Percentiles rank a stretch among this genome's conserved stretches.
phyloP scores from a whole-genome alignment of 2,329 filamentous ascomycete species.

The Rutstroemia sp. region DNA sequence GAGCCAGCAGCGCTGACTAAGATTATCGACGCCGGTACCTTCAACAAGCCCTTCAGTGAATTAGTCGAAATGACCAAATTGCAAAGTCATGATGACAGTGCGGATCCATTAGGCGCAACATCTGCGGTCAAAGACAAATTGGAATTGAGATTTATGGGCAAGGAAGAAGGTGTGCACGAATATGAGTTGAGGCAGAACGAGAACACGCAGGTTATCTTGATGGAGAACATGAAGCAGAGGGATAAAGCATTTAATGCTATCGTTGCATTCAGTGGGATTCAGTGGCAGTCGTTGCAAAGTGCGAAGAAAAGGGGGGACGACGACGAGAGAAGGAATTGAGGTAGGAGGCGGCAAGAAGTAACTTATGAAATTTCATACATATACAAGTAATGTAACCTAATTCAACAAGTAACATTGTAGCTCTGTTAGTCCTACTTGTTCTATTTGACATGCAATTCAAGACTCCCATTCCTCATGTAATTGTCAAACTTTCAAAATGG shows the following conservation, averaged over 20 bases:
- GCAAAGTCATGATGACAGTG: conserved; percentile 8
- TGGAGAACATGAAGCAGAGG: conserved; percentile 27
- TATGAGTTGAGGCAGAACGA: conserved; percentile 10
- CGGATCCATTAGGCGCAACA: conserved; percentile 12
- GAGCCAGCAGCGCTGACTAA: not conserved
- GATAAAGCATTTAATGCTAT: conserved; percentile 33
- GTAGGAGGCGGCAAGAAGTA: too few species aligned
- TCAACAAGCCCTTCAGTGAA: conserved; percentile 9
- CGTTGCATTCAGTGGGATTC: conserved; percentile 30
- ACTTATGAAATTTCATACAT: too few species aligned
- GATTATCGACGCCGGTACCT: conserved; percentile 1
- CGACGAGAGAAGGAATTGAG: too few species aligned
- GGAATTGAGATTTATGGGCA: conserved; percentile 13
- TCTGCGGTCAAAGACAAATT: conserved; percentile 14
- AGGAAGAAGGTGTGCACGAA: not conserved
- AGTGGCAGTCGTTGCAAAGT: conserved; percentile 29
- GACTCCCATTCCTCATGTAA: too few species aligned
- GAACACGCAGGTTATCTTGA: conserved; percentile 4
- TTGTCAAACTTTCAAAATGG: too few species aligned
- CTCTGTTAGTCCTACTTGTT: too few species aligned
- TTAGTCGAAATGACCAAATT: conserved; percentile 19
- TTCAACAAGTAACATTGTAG: too few species aligned
- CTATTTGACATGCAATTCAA: too few species aligned
- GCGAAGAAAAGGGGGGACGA: too few species aligned
- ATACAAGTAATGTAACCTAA: too few species aligned